Percentiles rank a stretch among this genome's conserved stretches.
Evolutionary conservation across 805 yeast genomes (phyloP).

Genomic region (Schizosaccharomyces octosporus): DNA sequence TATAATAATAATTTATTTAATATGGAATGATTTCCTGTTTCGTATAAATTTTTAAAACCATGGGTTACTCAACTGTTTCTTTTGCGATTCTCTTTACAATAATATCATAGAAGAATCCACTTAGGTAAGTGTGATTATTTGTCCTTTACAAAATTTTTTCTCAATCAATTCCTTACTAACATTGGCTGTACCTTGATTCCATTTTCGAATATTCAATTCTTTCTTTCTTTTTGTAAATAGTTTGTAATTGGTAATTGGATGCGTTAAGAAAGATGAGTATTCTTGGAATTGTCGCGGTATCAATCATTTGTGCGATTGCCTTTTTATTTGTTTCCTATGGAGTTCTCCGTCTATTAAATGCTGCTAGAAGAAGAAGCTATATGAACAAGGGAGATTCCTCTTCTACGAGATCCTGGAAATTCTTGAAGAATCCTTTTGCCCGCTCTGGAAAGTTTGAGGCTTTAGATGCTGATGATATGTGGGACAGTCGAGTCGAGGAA

Average conservation of each 20-base stretch:
- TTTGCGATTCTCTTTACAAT: too few relatives aligned
- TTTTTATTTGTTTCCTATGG: not conserved
- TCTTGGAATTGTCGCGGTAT: not conserved
- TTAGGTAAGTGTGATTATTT: too few relatives aligned
- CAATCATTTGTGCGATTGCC: not conserved
- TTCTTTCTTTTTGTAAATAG: not conserved
- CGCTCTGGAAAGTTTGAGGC: not conserved
- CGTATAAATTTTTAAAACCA: too few relatives aligned
- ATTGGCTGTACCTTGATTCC: too few relatives aligned
- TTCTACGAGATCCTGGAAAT: not conserved
- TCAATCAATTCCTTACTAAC: too few relatives aligned
- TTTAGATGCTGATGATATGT: not conserved
- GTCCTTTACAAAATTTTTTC: too few relatives aligned
- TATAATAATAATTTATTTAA: too few relatives aligned
- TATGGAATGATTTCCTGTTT: too few relatives aligned
- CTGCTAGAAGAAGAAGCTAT: not conserved
- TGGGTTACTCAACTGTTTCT: too few relatives aligned
- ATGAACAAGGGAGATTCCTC: not conserved
- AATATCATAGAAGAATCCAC: too few relatives aligned
- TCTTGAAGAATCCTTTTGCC: not conserved
- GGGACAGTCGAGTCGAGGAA: not conserved
- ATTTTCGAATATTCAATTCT: too few relatives aligned
- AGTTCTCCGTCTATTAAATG: not conserved
- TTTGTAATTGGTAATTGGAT: not conserved
- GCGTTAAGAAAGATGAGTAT: not conserved